phyloP scores from a whole-genome alignment of 306 rosid species.

The Gynostemma pentaphyllum region DNA sequence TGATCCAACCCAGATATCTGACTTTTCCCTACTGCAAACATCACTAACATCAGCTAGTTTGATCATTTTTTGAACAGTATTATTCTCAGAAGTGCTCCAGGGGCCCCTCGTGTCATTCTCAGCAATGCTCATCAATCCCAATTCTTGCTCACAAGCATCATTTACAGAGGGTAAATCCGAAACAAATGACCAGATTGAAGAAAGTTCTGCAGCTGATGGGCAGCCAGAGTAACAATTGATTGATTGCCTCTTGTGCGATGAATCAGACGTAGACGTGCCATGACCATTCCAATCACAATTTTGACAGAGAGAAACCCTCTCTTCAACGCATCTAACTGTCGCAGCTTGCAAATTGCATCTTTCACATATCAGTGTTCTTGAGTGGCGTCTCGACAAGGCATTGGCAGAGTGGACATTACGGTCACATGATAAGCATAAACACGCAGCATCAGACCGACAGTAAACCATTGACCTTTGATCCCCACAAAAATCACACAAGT shows the following conservation, averaged over 20 bases:
- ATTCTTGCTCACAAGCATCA: slow-evolving; percentile 73
- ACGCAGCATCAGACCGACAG: slow-evolving; percentile 90
- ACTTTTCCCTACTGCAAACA: slow-evolving; percentile 20
- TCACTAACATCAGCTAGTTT: slow-evolving; percentile 30
- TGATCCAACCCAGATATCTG: slow-evolving; percentile 32
- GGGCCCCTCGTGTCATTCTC: slow-evolving; percentile 37
- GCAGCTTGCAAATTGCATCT: slow-evolving; percentile 79
- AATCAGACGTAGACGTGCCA: slow-evolving; percentile 40
- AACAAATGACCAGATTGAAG: slow-evolving; percentile 80
- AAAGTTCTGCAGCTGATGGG: slow-evolving; percentile 84
- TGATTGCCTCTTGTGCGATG: slow-evolving; percentile 65
- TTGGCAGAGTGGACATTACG: slow-evolving; percentile 93
- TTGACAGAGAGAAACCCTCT: slow-evolving; percentile 78
- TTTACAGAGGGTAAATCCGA: slow-evolving; percentile 45
- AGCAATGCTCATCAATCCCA: slow-evolving; percentile 78
- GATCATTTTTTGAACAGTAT: slow-evolving; percentile 22
- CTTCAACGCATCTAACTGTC: slow-evolving; percentile 63
- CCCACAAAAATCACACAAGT: slow-evolving; percentile 75
- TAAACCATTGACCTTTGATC: slow-evolving; percentile 82
- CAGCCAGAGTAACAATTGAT: slow-evolving; percentile 82
- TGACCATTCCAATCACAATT: slow-evolving; percentile 94
- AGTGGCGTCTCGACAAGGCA: slow-evolving; percentile 83
- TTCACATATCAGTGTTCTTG: slow-evolving; percentile 77
- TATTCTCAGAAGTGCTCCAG: slow-evolving; percentile 25
- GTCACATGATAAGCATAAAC: slow-evolving; percentile 87